Percentiles rank a stretch among this genome's conserved stretches.
These are phyloP conservation scores for Dichotomopilus funicola DNA, from an alignment of 2,329 filamentous ascomycete species.

Conservation along the genomic window DNA sequence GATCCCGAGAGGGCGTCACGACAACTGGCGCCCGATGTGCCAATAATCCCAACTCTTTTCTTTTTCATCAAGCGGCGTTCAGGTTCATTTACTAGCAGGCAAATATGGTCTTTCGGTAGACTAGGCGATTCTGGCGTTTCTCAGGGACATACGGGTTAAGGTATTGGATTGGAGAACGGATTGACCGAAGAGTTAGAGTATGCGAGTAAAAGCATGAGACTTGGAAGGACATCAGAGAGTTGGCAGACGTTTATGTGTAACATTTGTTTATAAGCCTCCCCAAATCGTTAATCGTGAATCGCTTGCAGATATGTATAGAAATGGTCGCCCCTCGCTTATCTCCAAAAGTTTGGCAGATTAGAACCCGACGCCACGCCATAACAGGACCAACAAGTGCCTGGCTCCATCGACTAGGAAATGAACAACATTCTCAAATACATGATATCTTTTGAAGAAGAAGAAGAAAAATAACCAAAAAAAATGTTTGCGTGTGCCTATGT, in stretches of 20 bases:
- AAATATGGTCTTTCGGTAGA: neutral
- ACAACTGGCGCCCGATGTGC: neutral
- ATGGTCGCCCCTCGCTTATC: neutral
- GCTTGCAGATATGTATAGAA: constrained; percentile 1
- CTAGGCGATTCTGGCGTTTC: neutral
- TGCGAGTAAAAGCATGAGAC: too few relatives aligned
- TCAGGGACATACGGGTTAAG: neutral
- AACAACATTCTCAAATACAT: neutral
- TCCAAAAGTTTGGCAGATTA: neutral
- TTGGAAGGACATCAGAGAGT: too few relatives aligned
- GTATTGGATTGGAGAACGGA: neutral
- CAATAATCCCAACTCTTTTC: constrained; percentile 1
- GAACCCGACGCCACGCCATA: neutral
- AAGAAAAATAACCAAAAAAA: too few relatives aligned
- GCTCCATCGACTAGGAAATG: neutral
- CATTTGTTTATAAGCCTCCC: neutral
- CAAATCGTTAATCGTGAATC: constrained; percentile 11
- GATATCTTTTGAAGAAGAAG: too few relatives aligned
- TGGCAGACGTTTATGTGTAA: too few relatives aligned
- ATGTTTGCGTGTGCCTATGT: too few relatives aligned
- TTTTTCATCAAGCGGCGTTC: constrained; percentile 10
- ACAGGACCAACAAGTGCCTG: neutral
- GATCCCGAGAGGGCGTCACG: neutral
- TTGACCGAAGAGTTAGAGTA: too few relatives aligned
- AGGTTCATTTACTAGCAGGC: neutral